Evolutionary conservation across 2,329 filamentous ascomycete genomes (phyloP), one percentile per base, ranked within the genome.

Genomic region (Trematosphaeria pertusa): DNA sequence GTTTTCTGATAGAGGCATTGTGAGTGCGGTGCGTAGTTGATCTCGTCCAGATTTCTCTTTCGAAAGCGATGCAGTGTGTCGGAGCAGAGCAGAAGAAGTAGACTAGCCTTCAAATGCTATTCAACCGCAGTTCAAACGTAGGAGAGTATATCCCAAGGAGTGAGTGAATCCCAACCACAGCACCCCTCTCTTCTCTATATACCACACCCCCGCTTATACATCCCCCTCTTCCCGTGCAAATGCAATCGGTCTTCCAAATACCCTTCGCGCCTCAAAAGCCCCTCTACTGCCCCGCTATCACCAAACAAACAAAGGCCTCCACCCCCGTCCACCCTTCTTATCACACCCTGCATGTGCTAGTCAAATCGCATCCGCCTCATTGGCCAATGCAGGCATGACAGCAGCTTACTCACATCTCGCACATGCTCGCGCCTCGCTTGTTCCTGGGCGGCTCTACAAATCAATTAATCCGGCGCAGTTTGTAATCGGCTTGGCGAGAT

Each of bases 1-100:
- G 21, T 70, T 57, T 10, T 51, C 34, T 10, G 67, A 61, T 40
- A 71, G 59, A 52, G 68, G 69, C 68, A 72, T 71, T 7, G 9
- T 59, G 6, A 12, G 12, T 17, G 17, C n/a, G n/a, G n/a, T n/a
- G n/a, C n/a, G n/a, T n/a, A n/a, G n/a, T n/a, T n/a, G n/a, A n/a
- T n/a, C n/a, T n/a, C n/a, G n/a, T n/a, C n/a, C n/a, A n/a, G n/a
- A n/a, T n/a, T n/a, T n/a, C n/a, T n/a, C n/a, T n/a, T n/a, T n/a
- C n/a, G n/a, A n/a, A n/a, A n/a, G n/a, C n/a, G n/a, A n/a, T n/a
- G n/a, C n/a, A n/a, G n/a, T n/a, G n/a, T n/a, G n/a, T n/a, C n/a
- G n/a, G n/a, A n/a, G n/a, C n/a, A n/a, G n/a, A n/a, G n/a, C n/a
- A n/a, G n/a, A n/a, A n/a, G n/a, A n/a, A n/a, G n/a, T n/a, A n/a